Base-by-base conservation (phyloP, 2,329 filamentous ascomycete species). In the Apiospora koreana region DNA sequence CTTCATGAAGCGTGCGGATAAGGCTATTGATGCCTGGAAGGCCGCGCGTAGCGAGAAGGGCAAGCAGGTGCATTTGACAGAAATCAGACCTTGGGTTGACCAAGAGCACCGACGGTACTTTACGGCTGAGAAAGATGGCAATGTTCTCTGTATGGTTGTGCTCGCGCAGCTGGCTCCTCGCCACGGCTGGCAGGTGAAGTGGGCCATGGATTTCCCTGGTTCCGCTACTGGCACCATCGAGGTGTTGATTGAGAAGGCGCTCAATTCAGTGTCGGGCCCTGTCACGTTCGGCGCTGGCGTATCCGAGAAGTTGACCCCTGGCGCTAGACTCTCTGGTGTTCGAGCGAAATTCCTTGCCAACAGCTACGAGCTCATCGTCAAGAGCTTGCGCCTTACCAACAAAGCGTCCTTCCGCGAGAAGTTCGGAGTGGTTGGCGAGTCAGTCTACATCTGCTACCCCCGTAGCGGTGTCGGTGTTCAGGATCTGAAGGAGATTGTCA, bases 141-240 rank as follows among this genome's bases (percentile, higher is more conserved):
- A 87, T 71, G 89, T 98, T 70, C 87, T 87, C 54, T 92, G 92
- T 43, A 88, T 98, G 71, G 92, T 95, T n/a, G 91, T 95, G 10
- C 85, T 98, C 76, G 93, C 93, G 68, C 93, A 94, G 80, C 89
- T 98, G 38, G 89, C 92, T 3, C 93, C 94, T 1, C 86, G 89
- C 45, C 89, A 97, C 79, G 95, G 95, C 69, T 97, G 94, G 90
- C 95, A 98, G 84, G 92, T 97, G 79, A 98, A 98, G 84, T 97
- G 96, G 85, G 93, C 93, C n/a, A 89, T 98, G 69, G 94, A 98
- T 81, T 97, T 98, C 86, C 95, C 94, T 0, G 90, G 89, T 35
- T 89, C 94, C 0, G 93, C 95, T n/a, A 93, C 90, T 62, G 95
- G 95, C 65, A 92, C 93, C 43, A 97, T 97, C 73, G 95, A 98